A percentile compares a stretch with the other conserved stretches of the same genome.
phyloP scores from a whole-genome alignment of 164 flowering plant species.

The Vitis rotundifolia region DNA sequence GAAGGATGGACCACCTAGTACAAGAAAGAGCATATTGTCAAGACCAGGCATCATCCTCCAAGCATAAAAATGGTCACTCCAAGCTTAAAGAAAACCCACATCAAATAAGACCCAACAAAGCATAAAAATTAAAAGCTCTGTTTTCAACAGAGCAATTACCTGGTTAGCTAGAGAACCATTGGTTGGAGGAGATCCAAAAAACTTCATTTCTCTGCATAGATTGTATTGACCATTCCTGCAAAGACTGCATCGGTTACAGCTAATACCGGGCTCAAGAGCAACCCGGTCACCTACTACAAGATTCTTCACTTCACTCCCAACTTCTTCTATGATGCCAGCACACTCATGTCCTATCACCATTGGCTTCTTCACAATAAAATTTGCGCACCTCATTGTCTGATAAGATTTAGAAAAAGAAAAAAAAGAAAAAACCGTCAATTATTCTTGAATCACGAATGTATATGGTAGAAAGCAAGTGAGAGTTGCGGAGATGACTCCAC shows the following conservation, averaged over 20 bases:
- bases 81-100: too few relatives aligned
- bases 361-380: constrained; percentile 79
- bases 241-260: constrained; percentile 42
- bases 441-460: too few relatives aligned
- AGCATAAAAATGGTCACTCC: too few relatives aligned
- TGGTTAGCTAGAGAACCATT: constrained; percentile 82
- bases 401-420: not conserved
- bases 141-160: constrained; percentile 25
- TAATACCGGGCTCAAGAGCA: constrained; percentile 93
- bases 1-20: constrained; percentile 79
- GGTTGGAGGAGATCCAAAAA: constrained; percentile 74
- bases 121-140: too few relatives aligned
- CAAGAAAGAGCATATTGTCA: not conserved
- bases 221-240: constrained; percentile 77
- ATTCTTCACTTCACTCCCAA: constrained; percentile 71
- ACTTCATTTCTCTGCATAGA: constrained; percentile 80
- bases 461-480: too few relatives aligned
- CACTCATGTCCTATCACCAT: constrained; percentile 99
- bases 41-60: too few relatives aligned
- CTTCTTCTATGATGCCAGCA: constrained; percentile 88
- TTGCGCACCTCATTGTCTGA: constrained; percentile 67
- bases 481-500: constrained; percentile 9
- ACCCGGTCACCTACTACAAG: constrained; percentile 80
- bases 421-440: too few relatives aligned
- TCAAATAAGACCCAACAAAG: too few relatives aligned